A percentile compares a stretch with the other conserved stretches of the same genome.
phyloP scores from a whole-genome alignment of 441 rosid genomes.

The Gossypium gossypioides region DNA sequence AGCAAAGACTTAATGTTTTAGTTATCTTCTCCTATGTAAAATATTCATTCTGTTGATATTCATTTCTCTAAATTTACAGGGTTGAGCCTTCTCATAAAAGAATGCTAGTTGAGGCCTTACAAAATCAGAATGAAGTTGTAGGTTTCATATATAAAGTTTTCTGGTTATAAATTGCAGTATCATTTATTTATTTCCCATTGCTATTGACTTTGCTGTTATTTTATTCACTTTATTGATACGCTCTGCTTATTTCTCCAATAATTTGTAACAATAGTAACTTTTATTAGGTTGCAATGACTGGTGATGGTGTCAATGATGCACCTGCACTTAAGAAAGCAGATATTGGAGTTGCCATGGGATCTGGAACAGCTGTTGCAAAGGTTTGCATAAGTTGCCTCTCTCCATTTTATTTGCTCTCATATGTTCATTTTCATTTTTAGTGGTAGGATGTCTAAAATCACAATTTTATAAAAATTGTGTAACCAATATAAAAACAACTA shows the following conservation, averaged over 20 bases:
- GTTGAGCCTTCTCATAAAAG: conserved; percentile 97
- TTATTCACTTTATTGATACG: not conserved
- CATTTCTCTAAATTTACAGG: conserved; percentile 34
- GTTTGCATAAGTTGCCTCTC: conserved; percentile 26
- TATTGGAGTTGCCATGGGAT: conserved; percentile 99
- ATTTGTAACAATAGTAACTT: conserved; percentile 1
- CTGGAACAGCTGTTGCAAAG: conserved; percentile 99
- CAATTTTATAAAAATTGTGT: not conserved
- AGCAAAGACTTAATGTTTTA: not conserved
- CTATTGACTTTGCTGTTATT: not conserved
- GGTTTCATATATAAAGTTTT: conserved; percentile 3
- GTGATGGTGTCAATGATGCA: conserved; percentile 99
- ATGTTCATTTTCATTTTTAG: not conserved
- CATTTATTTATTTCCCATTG: not conserved
- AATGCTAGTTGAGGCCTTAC: conserved; percentile 96
- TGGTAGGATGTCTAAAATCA: not conserved
- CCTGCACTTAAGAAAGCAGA: conserved; percentile 97
- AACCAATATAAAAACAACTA: not conserved
- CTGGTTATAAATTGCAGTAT: not conserved
- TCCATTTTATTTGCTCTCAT: not conserved
- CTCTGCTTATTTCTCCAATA: conserved; percentile 3
- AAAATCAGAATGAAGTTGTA: conserved; percentile 98
- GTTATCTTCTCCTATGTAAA: not conserved
- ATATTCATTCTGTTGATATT: conserved; percentile 16
- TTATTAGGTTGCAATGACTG: conserved; percentile 96